Evolutionary conservation across 179 eudicot species (phyloP).

Genomic region (Sideroxylon spinosum): DNA sequence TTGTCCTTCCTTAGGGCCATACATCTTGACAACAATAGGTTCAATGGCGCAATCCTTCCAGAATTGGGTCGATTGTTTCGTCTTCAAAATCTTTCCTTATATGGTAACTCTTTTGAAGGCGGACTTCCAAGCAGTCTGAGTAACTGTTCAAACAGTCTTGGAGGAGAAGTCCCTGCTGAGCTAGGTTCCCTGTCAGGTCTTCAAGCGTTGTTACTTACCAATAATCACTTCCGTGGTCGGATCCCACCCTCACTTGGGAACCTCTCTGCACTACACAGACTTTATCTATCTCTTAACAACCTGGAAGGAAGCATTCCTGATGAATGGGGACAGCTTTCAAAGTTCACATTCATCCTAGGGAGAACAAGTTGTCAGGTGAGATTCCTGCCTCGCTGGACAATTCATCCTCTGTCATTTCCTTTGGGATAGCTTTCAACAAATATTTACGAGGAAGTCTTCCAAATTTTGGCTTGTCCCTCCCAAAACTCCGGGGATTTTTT

Average conservation of each 20-base stretch:
- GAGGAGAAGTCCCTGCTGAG: background rate
- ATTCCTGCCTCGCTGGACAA: slow-evolving; percentile 11
- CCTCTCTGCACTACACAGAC: background rate
- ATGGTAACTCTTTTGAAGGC: background rate
- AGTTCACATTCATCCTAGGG: background rate
- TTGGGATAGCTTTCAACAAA: background rate
- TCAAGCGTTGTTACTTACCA: background rate
- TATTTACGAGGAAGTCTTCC: slow-evolving; percentile 20
- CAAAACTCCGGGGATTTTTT: background rate
- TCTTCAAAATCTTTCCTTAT: background rate
- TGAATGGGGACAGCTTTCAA: background rate
- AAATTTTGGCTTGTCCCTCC: slow-evolving; percentile 8
- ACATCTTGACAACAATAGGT: background rate
- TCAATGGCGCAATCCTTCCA: background rate
- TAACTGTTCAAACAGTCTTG: background rate
- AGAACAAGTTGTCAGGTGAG: background rate
- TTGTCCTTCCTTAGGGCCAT: background rate
- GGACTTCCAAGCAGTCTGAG: background rate
- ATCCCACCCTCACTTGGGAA: slow-evolving; percentile 5
- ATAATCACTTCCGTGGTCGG: background rate
- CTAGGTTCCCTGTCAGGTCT: background rate
- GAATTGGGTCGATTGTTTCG: background rate
- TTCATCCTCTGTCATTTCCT: background rate
- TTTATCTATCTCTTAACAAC: background rate
- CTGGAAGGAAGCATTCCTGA: slow-evolving; percentile 3